phyloP scores from a whole-genome alignment of 164 flowering plant genomes.

The Vitis rupestris region DNA sequence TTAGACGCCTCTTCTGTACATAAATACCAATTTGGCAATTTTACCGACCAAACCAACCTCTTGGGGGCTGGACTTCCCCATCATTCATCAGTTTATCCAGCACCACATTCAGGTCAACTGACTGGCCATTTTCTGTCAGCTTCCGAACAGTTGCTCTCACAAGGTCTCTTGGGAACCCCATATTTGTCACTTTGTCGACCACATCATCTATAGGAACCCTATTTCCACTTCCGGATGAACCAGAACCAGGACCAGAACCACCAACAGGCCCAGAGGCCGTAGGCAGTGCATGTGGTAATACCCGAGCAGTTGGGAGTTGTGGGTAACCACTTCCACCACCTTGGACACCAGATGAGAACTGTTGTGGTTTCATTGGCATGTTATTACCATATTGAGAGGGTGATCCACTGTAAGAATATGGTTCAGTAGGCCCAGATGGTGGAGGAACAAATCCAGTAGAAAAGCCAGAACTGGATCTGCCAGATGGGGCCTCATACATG shows the following conservation, averaged over 20 bases:
- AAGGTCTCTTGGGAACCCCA: slow-evolving; percentile 93
- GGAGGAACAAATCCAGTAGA: slow-evolving; percentile 47
- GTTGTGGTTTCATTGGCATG: slow-evolving; percentile 47
- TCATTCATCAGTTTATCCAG: slow-evolving; percentile 93
- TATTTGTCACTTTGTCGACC: slow-evolving; percentile 71
- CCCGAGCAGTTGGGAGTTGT: slow-evolving; percentile 81
- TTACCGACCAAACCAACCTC: slow-evolving; percentile 75
- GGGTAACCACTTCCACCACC: slow-evolving; percentile 68
- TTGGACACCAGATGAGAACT: slow-evolving; percentile 37
- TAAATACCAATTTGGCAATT: not conserved
- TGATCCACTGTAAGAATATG: slow-evolving; percentile 55
- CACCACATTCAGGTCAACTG: slow-evolving; percentile 88
- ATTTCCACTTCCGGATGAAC: slow-evolving; percentile 65
- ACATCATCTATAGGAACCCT: slow-evolving; percentile 92
- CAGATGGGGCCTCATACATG: slow-evolving; percentile 57
- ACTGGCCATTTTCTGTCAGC: slow-evolving; percentile 88
- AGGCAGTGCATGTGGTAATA: slow-evolving; percentile 78
- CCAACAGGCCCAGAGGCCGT: slow-evolving; percentile 54
- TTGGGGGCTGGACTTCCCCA: slow-evolving; percentile 60
- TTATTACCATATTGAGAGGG: slow-evolving; percentile 47
- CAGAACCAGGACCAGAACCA: slow-evolving; percentile 47
- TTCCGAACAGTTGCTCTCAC: slow-evolving; percentile 79
- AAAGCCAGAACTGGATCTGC: slow-evolving; percentile 55
- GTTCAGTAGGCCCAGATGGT: slow-evolving; percentile 51
- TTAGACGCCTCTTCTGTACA: slow-evolving; percentile 18